Base-by-base conservation (phyloP, 2,329 filamentous ascomycete species). In the Alternaria triticina region DNA sequence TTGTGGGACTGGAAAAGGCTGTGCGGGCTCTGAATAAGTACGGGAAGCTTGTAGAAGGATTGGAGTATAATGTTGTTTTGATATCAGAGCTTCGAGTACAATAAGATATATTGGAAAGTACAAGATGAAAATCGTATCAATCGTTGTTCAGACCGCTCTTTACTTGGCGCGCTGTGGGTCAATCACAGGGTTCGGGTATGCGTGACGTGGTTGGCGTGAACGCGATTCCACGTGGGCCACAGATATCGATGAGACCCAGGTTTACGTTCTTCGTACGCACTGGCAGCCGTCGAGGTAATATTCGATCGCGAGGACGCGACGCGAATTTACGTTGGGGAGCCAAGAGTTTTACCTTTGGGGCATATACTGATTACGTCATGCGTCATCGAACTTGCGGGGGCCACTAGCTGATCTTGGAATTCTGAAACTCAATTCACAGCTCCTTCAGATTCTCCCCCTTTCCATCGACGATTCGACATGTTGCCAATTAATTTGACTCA, bases 11-110 rank as follows among this genome's bases (percentile, higher is more conserved):
- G 15, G 7, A 1, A n/a, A 27, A 2, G 15, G 23, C 22, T 47
- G 1, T 17, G 15, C 22, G 15, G 22, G 7, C 22, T 25, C 22
- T 25, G 7, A 3, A n/a, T 2, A 17, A n/a, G 25, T 27, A n/a
- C 15, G 40, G 40, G 9, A 20, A 2, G 40, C n/a, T 0, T n/a
- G 12, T 22, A 0, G 4, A 0, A 46, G 13, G 6, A 5, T 36
- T 15, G 12, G 0, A 46, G 2, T 7, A 13, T 15, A 6, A 46
- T 25, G 44, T 46, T 15, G 44, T 23, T 6, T 23, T 47, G 9
- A 13, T 47, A 6, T 4, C 15, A 25, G 0, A 25, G 9, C 23
- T 47, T 25, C 23, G n/a, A 27, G n/a, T 27, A 27, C 45, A 0
- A 10, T n/a, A 2, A 27, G 1, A n/a, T 4, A 27, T n/a, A 27